A percentile compares a stretch with the other conserved stretches of the same genome.
Evolutionary conservation across 2,329 filamentous ascomycete genomes (phyloP).

Genomic region (Magnaporthiopsis poae): DNA sequence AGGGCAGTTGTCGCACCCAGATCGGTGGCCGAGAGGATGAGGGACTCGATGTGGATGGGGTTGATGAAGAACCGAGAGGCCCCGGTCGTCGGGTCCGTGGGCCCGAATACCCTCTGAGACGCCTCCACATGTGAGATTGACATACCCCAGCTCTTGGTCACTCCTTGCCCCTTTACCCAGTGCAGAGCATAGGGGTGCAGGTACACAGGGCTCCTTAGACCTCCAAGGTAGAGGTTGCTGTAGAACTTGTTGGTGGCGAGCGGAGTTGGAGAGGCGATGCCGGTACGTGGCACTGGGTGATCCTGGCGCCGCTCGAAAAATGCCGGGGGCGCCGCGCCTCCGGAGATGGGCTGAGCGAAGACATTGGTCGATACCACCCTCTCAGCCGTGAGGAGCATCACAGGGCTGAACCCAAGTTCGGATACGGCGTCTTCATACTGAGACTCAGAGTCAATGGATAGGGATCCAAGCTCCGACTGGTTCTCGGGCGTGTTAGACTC

Average conservation of each 20-base stretch:
- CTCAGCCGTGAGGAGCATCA: not conserved
- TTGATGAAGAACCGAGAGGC: constrained; percentile 67
- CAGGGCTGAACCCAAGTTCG: not conserved
- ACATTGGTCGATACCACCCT: constrained; percentile 32
- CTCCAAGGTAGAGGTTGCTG: constrained; percentile 67
- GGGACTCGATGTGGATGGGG: constrained; percentile 69
- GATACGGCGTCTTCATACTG: not conserved
- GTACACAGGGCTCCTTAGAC: constrained; percentile 59
- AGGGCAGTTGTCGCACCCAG: constrained; percentile 51
- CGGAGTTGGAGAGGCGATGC: constrained; percentile 38
- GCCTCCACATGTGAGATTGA: constrained; percentile 64
- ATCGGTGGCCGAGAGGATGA: constrained; percentile 71
- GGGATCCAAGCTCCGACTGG: not conserved
- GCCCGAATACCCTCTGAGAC: constrained; percentile 57
- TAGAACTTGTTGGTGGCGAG: constrained; percentile 74
- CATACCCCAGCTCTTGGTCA: constrained; percentile 64
- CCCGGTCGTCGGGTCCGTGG: constrained; percentile 41
- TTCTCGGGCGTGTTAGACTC: not conserved
- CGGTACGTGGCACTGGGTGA: constrained; percentile 48
- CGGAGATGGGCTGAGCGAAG: constrained; percentile 44
- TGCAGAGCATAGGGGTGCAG: constrained; percentile 64
- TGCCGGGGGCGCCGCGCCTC: constrained; percentile 37
- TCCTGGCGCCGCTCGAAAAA: constrained; percentile 38
- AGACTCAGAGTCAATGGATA: not conserved
- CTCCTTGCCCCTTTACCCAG: constrained; percentile 56